These are phyloP conservation scores for Lentinula novae-zelandiae DNA, from an alignment of 1,284 basidiomycete species.

Conservation along the genomic window DNA sequence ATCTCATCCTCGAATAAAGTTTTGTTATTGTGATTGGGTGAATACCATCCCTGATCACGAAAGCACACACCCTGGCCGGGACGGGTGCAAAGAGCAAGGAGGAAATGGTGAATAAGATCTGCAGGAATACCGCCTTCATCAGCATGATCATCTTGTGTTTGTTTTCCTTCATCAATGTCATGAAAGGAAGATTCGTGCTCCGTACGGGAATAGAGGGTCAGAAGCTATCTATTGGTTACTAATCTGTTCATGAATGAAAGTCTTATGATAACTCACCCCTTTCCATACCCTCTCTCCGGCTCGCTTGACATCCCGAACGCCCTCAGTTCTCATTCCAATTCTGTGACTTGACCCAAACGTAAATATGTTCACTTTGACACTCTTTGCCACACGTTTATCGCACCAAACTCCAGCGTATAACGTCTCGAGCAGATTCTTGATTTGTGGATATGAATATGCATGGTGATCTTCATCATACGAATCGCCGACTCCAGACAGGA, in stretches of 20 bases:
- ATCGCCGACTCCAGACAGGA: constrained; percentile 5
- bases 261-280: constrained; percentile 56
- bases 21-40: constrained; percentile 32
- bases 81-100: constrained; percentile 82
- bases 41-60: constrained; percentile 89
- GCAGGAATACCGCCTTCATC: constrained; percentile 62
- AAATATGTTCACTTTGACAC: background rate
- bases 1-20: constrained; percentile 22
- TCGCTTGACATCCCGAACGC: constrained; percentile 53
- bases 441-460: constrained; percentile 48
- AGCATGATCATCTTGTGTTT: constrained; percentile 21
- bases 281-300: constrained; percentile 66
- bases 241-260: constrained; percentile 13
- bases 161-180: constrained; percentile 41
- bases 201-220: constrained; percentile 37
- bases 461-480: background rate
- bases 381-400: background rate
- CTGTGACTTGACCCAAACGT: constrained; percentile 21
- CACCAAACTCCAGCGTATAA: constrained; percentile 48
- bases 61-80: constrained; percentile 88
- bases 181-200: constrained; percentile 64
- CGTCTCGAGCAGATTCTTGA: constrained; percentile 66
- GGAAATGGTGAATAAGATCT: constrained; percentile 83
- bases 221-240: background rate
- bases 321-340: constrained; percentile 50